phyloP scores from a whole-genome alignment of 2,329 filamentous ascomycete species.

The Graphilbum fragrans region DNA sequence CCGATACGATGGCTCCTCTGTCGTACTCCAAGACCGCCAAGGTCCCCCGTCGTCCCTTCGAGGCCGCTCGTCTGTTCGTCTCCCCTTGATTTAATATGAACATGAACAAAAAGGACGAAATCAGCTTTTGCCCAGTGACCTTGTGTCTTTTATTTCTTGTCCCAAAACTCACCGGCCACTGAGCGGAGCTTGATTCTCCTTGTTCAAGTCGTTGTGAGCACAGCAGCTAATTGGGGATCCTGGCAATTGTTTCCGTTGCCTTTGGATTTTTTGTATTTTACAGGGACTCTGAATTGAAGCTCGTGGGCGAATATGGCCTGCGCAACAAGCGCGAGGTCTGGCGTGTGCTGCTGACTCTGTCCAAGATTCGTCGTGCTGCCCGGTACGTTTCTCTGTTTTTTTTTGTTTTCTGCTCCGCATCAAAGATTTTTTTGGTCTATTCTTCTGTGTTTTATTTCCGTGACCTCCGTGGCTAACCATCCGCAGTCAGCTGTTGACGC shows the following conservation, averaged over 20 bases:
- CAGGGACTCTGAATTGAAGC: constrained; percentile 99
- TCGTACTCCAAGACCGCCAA: constrained; percentile 99
- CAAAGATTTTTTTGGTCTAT: background rate
- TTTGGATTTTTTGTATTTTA: constrained; percentile 10
- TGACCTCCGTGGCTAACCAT: too few relatives aligned
- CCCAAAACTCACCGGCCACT: constrained; percentile 49
- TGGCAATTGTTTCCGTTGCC: background rate
- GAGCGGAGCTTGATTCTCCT: constrained; percentile 84
- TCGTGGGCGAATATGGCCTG: constrained; percentile 98
- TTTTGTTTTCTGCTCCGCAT: background rate
- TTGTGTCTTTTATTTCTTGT: background rate
- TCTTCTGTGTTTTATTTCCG: background rate
- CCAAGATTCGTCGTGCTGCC: constrained; percentile 99
- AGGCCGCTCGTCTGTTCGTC: constrained; percentile 99
- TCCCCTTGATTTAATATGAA: constrained; percentile 5
- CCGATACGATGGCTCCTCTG: constrained; percentile 29
- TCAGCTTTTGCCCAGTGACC: background rate
- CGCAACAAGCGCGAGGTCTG: constrained; percentile 99
- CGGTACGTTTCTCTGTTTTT: constrained; percentile 50
- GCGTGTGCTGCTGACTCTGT: constrained; percentile 98
- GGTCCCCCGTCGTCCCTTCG: constrained; percentile 90
- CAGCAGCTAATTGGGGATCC: constrained; percentile 18
- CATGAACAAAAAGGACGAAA: background rate
- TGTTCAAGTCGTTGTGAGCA: constrained; percentile 80
- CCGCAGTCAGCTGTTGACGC: constrained; percentile 91